phyloP scores from a whole-genome alignment of 2,329 filamentous ascomycete genomes.

The Pseudogymnoascus sp. region DNA sequence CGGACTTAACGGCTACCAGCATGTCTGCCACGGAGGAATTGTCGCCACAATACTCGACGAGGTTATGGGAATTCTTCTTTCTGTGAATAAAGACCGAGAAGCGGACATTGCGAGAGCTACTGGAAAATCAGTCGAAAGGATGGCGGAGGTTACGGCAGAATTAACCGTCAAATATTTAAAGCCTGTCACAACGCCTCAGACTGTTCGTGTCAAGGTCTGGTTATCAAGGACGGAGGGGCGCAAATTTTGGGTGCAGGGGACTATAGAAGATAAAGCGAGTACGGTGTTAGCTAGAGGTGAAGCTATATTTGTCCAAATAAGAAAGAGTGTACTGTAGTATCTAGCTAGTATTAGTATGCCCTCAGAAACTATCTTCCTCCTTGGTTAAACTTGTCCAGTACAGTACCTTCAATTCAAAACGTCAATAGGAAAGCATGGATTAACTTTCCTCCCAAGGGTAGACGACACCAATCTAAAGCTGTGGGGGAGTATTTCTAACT shows the following conservation, averaged over 20 bases:
- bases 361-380: not conserved
- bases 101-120: not conserved
- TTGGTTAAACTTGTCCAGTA: not conserved
- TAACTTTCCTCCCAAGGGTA: too few relatives aligned
- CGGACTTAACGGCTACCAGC: conserved; percentile 10
- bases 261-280: conserved; percentile 5
- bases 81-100: conserved; percentile 7
- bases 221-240: conserved; percentile 3
- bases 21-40: conserved; percentile 8
- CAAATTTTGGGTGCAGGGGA: conserved; percentile 8
- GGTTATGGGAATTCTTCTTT: conserved; percentile 8
- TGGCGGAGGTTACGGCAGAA: conserved; percentile 8
- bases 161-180: conserved; percentile 11
- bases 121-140: not conserved
- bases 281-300: not conserved
- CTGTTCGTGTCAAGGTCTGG: conserved; percentile 7
- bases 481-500: too few relatives aligned
- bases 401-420: too few relatives aligned
- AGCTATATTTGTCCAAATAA: not conserved
- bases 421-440: not conserved
- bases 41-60: conserved; percentile 10
- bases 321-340: not conserved
- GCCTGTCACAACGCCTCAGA: conserved; percentile 9
- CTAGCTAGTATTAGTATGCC: not conserved
- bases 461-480: too few relatives aligned